Evolutionary conservation across 352 stramenopile species (phyloP).

Genomic region (Pythium brassicae): DNA sequence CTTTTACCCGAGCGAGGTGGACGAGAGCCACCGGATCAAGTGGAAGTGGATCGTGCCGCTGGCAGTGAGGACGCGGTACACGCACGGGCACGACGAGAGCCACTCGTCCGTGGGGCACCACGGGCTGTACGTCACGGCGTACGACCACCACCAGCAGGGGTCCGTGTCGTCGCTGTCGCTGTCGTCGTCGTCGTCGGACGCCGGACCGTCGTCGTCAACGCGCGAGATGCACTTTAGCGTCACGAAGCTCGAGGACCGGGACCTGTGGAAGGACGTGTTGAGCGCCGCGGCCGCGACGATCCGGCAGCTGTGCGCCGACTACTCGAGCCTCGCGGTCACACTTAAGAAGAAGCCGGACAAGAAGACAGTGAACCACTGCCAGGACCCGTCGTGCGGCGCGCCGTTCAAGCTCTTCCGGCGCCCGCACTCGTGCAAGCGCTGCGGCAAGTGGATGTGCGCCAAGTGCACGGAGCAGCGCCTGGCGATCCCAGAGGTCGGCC

Average conservation of each 20-base stretch:
- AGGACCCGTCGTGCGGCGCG: constrained; percentile 56
- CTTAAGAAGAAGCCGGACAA: constrained; percentile 83
- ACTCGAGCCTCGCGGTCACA: constrained; percentile 51
- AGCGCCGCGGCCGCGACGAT: constrained; percentile 50
- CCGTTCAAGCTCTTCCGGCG: constrained; percentile 83
- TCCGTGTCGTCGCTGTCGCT: no score
- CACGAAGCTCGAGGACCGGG: constrained; percentile 79
- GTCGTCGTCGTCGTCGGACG: constrained; percentile 9
- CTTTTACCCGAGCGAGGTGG: constrained; percentile 84
- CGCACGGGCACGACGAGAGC: constrained; percentile 80
- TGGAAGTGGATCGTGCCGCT: constrained; percentile 88
- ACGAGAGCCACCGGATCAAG: constrained; percentile 74
- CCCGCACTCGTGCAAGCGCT: constrained; percentile 81
- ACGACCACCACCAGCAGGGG: constrained; percentile 69
- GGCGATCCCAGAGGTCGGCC: constrained; percentile 74
- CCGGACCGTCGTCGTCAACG: constrained; percentile 42
- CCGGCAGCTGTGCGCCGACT: constrained; percentile 65
- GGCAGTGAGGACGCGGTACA: constrained; percentile 68
- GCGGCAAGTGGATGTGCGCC: constrained; percentile 79
- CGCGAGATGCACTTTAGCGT: constrained; percentile 83
- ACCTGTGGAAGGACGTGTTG: constrained; percentile 77
- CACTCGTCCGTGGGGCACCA: constrained; percentile 82
- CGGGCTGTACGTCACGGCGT: constrained; percentile 75
- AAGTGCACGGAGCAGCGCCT: constrained; percentile 81
- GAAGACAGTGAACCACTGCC: constrained; percentile 75